Conservation (phyloP, 805 yeast genomes). For the Starmera dryadoides region DNA sequence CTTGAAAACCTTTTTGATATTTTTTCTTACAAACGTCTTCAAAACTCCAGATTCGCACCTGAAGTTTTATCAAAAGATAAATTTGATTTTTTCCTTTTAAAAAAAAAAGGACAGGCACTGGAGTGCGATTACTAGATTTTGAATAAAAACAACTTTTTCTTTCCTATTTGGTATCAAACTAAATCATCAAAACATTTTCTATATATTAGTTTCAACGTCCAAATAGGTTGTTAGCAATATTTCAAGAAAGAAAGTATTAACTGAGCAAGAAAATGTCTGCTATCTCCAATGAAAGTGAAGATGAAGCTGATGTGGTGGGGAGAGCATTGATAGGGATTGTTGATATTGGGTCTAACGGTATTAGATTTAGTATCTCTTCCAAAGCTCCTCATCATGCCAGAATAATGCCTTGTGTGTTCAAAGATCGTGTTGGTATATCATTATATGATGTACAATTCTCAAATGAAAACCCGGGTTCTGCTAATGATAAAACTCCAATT, state of each 20-base stretch:
- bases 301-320: conserved; percentile 50
- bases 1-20: too few relatives aligned
- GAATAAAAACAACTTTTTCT: too few relatives aligned
- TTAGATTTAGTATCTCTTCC: conserved; percentile 66
- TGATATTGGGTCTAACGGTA: conserved; percentile 73
- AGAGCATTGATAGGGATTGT: conserved; percentile 58
- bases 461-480: conserved; percentile 22
- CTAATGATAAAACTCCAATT: conserved; percentile 40
- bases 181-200: too few relatives aligned
- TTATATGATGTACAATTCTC: conserved; percentile 54
- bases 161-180: too few relatives aligned
- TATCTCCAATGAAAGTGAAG: conserved; percentile 23
- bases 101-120: too few relatives aligned
- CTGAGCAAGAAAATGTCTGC: conserved; percentile 1
- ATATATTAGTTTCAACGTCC: too few relatives aligned
- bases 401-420: conserved; percentile 71
- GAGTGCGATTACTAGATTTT: too few relatives aligned
- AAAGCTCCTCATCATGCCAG: conserved; percentile 64
- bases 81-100: too few relatives aligned
- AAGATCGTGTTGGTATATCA: conserved; percentile 66
- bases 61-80: too few relatives aligned
- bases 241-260: background rate
- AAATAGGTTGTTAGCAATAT: too few relatives aligned
- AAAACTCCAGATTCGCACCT: too few relatives aligned
- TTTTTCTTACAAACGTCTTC: too few relatives aligned